A percentile compares a stretch with the other conserved stretches of the same genome.
phyloP scores from a whole-genome alignment of 1,139 yeast genomes.

The Saccharomyces hybrid region DNA sequence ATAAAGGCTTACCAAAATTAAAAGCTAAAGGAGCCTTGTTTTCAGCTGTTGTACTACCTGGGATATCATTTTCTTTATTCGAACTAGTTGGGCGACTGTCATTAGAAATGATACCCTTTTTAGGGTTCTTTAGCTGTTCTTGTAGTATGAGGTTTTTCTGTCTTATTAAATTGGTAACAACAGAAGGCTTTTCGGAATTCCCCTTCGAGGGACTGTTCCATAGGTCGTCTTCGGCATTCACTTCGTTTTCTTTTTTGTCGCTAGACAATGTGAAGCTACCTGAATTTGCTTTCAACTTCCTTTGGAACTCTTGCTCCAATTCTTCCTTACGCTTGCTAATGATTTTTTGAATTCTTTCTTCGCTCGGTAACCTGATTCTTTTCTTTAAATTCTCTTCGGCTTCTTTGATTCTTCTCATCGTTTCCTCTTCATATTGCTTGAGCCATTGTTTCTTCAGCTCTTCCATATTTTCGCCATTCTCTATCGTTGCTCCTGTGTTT shows the following conservation, averaged over 20 bases:
- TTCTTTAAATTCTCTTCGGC: conserved; percentile 30
- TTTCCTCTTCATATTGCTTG: conserved; percentile 24
- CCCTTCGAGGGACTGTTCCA: not conserved
- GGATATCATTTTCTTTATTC: not conserved
- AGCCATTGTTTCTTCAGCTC: conserved; percentile 5
- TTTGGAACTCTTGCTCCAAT: conserved; percentile 23
- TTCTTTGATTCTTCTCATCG: conserved; percentile 19
- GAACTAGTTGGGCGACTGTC: not conserved
- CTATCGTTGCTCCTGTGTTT: not conserved
- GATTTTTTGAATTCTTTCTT: conserved; percentile 25
- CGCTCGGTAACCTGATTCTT: conserved; percentile 27
- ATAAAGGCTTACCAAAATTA: not conserved
- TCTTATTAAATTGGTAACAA: not conserved
- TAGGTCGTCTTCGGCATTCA: not conserved
- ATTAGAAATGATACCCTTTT: not conserved
- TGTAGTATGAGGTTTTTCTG: not conserved
- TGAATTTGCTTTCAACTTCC: conserved; percentile 14
- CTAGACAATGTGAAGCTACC: conserved; percentile 4
- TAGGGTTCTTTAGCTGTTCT: not conserved
- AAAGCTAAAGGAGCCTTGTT: not conserved
- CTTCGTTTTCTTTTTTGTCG: not conserved
- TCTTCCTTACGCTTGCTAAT: conserved; percentile 21
- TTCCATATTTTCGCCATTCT: not conserved
- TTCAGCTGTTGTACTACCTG: not conserved
- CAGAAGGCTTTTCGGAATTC: not conserved